Percentiles rank a stretch among this genome's conserved stretches.
Conservation (phyloP, 148 eudicot species). For the Drosera capensis region DNA sequence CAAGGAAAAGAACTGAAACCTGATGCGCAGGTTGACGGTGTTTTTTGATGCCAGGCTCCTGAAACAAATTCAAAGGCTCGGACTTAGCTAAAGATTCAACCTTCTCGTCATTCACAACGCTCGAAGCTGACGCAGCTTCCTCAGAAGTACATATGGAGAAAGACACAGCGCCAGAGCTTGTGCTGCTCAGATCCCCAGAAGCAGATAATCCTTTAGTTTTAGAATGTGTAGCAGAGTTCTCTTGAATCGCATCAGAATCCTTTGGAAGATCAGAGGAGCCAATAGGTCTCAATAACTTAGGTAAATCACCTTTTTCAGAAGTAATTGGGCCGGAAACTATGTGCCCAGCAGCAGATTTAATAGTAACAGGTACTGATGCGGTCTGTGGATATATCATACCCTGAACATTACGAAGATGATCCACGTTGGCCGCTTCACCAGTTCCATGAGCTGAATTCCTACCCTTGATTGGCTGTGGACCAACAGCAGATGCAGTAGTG, state of each 20-base stretch:
- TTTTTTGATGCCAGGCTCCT: slow-evolving; percentile 15
- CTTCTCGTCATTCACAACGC: slow-evolving; percentile 11
- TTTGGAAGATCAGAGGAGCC: slow-evolving; percentile 7
- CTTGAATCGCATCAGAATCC: slow-evolving; percentile 13
- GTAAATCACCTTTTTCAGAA: slow-evolving; percentile 14
- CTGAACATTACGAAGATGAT: slow-evolving; percentile 14
- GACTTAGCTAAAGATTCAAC: slow-evolving; percentile 15
- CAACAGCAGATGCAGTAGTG: slow-evolving; percentile 19
- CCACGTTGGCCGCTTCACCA: slow-evolving; percentile 16
- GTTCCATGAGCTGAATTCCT: slow-evolving; percentile 10
- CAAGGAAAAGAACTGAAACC: slow-evolving; percentile 20
- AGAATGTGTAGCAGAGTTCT: slow-evolving; percentile 16
- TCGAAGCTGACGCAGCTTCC: slow-evolving; percentile 10
- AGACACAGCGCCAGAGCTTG: background rate
- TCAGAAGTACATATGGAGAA: slow-evolving; percentile 12
- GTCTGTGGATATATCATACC: slow-evolving; percentile 11
- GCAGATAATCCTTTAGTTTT: slow-evolving; percentile 18
- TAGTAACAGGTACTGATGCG: slow-evolving; percentile 23
- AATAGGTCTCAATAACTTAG: slow-evolving; percentile 4
- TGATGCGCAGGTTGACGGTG: slow-evolving; percentile 15
- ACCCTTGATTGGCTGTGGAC: slow-evolving; percentile 15
- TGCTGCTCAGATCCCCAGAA: slow-evolving; percentile 6
- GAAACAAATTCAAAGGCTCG: slow-evolving; percentile 18
- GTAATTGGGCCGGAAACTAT: slow-evolving; percentile 17
- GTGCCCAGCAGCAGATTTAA: slow-evolving; percentile 31